phyloP scores from a whole-genome alignment of 495 filamentous ascomycete genomes.

The Acidiella bohemica region DNA sequence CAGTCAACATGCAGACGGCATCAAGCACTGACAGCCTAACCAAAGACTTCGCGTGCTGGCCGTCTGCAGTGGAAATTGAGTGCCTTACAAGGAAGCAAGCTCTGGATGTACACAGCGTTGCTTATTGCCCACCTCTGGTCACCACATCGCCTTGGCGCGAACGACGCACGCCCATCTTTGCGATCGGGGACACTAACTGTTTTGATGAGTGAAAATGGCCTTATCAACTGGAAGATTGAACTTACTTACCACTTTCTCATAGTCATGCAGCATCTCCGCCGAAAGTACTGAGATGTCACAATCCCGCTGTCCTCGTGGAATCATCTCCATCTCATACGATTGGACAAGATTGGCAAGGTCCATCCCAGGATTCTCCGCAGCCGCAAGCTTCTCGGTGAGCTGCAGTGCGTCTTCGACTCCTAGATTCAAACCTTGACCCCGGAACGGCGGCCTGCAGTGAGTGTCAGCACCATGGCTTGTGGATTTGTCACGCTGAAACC shows the following conservation, averaged over 20 bases:
- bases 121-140: too few species aligned
- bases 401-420: slow-evolving; percentile 1
- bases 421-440: background rate
- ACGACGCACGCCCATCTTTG: too few species aligned
- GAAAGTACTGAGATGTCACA: background rate
- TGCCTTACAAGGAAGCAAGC: too few species aligned
- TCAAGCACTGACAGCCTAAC: too few species aligned
- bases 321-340: slow-evolving; percentile 2
- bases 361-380: background rate
- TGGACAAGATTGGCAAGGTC: background rate
- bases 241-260: slow-evolving; percentile 1
- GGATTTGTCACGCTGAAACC: background rate
- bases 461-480: background rate
- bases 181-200: background rate
- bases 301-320: background rate
- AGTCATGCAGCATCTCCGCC: background rate
- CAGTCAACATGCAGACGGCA: too few species aligned
- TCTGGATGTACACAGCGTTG: too few species aligned
- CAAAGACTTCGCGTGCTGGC: too few species aligned
- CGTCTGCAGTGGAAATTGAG: too few species aligned
- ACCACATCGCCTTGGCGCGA: too few species aligned
- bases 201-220: too few species aligned
- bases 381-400: background rate
- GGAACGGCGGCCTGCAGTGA: background rate
- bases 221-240: too few species aligned